Conservation (phyloP, 352 stramenopile genomes). For the Phytophthora cactorum region DNA sequence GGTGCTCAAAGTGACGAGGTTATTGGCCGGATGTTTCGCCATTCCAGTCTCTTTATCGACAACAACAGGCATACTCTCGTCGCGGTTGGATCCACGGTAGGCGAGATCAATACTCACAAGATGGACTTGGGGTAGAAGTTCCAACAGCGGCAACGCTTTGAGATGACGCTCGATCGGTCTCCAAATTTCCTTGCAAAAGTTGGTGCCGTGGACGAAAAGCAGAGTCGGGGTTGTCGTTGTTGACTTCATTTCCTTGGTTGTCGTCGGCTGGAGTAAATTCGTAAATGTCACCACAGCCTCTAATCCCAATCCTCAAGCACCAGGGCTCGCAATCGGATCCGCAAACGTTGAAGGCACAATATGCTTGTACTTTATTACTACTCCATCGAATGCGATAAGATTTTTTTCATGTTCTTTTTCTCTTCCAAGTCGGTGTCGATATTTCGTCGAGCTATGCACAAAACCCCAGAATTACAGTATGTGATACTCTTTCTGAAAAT, state of each 20-base stretch:
- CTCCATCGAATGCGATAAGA: no score
- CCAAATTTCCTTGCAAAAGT: constrained; percentile 53
- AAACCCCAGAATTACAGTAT: no score
- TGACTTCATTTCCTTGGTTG: background rate
- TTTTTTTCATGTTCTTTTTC: no score
- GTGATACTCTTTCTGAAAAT: no score
- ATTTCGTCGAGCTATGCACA: no score
- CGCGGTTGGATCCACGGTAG: constrained; percentile 45
- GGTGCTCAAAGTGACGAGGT: background rate
- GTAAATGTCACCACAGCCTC: background rate
- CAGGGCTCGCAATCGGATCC: background rate
- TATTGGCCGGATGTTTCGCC: background rate
- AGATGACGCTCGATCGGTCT: constrained; percentile 40
- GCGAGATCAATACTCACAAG: constrained; percentile 30
- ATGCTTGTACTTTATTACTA: no score
- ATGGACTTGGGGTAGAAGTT: constrained; percentile 6
- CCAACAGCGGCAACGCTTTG: constrained; percentile 25
- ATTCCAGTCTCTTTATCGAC: constrained; percentile 24
- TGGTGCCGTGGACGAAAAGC: constrained; percentile 35
- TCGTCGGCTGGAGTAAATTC: background rate
- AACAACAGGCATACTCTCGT: constrained; percentile 35
- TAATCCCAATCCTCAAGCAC: background rate
- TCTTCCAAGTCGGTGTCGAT: no score
- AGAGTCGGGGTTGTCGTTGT: background rate
- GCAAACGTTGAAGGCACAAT: no score